Conservation (phyloP, 768 basidiomycete species). For the Tylopilus balloui region DNA sequence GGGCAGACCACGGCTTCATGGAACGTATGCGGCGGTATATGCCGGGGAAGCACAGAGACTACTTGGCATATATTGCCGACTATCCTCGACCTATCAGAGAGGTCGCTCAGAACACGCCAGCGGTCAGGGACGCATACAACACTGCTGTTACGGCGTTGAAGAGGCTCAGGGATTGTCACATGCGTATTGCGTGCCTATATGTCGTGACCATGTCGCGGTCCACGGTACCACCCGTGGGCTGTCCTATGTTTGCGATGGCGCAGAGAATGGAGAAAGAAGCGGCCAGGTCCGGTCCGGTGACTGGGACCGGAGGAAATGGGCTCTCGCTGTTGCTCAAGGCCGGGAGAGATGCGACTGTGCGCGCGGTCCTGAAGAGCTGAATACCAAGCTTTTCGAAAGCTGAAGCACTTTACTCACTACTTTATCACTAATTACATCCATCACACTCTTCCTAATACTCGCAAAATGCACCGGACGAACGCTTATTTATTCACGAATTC, state of each 20-base stretch:
- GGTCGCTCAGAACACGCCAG: constrained; percentile 51
- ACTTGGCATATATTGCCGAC: constrained; percentile 62
- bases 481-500: constrained; percentile 29
- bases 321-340: constrained; percentile 80
- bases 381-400: not conserved
- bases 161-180: constrained; percentile 79
- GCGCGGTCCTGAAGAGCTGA: constrained; percentile 46
- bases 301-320: constrained; percentile 89
- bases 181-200: constrained; percentile 85
- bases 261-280: constrained; percentile 41
- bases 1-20: constrained; percentile 77
- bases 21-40: constrained; percentile 92
- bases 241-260: constrained; percentile 55
- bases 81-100: constrained; percentile 60
- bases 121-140: constrained; percentile 74
- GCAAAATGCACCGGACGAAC: not conserved
- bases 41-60: constrained; percentile 87
- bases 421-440: constrained; percentile 13
- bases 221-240: constrained; percentile 42
- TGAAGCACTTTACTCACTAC: constrained; percentile 5
- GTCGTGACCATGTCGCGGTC: constrained; percentile 80
- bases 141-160: constrained; percentile 74
- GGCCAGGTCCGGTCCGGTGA: constrained; percentile 47
- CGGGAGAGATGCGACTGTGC: constrained; percentile 80
- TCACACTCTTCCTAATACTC: not conserved